Evolutionary conservation across 768 basidiomycete species (phyloP), one percentile per base, ranked within the genome.

Genomic region (Podaxis sp.): DNA sequence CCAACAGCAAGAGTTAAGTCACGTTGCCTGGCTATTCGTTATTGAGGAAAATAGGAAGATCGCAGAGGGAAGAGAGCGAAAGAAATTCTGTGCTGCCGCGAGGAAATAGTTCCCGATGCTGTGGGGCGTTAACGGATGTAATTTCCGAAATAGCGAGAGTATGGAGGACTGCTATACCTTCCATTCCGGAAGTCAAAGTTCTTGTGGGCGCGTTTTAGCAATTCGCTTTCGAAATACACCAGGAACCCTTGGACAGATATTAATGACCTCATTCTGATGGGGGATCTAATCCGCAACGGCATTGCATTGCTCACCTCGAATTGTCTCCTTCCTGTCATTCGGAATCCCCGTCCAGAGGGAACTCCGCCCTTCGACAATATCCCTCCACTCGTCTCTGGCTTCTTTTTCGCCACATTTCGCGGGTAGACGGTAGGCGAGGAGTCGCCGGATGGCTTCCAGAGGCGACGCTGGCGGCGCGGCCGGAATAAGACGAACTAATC

Each of bases 11-110:
- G 49, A 51, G 44, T 40, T 17, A 58, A 56, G 24, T 48, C 54
- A 55, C 53, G 64, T 67, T 64, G 77, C 81, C 73, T 89, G 86
- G 61, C 91, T 93, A 69, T 86, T 89, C 0, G 94, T 94, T 66
- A 97, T 94, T 1, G 92, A 92, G 30, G 93, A 90, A 72, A 98
- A 96, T 48, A 97, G 79, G 74, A 96, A 98, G 65, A 98, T 92
- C 12, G 96, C 94, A 1, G 93, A 93, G 11, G 96, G 94, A 7
- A 98, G 80, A 33, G 94, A 96, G 4, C 94, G 88, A 70, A 98
- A 94, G 76, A 98, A 95, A 12, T 84, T 86, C 67, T 92, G 89
- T 2, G 94, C 92, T 13, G 92, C 94, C 6, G 94, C 90, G 26
- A 98, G 79, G 71, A 96, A 92, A 71, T 94, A 95, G 73, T 96